These are phyloP conservation scores for Umbilicus rupestris DNA, from an alignment of 164 flowering plant species.

Conservation along the genomic window DNA sequence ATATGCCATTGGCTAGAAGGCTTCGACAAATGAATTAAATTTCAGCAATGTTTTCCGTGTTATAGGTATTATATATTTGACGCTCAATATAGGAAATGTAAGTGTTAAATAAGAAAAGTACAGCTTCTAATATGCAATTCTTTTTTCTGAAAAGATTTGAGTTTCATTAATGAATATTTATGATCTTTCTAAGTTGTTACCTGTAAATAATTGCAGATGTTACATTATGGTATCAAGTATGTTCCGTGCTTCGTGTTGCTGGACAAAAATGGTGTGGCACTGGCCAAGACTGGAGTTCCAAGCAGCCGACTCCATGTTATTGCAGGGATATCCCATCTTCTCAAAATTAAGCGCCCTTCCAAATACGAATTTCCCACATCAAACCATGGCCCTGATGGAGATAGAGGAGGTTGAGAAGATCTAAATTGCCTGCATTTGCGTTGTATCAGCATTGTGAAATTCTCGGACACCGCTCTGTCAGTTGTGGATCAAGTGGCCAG, in stretches of 20 bases:
- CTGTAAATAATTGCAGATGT: constrained; percentile 40
- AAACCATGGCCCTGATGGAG: neutral
- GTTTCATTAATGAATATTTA: neutral
- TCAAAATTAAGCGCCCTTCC: constrained; percentile 41
- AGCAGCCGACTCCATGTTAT: constrained; percentile 62
- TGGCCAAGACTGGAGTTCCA: constrained; percentile 74
- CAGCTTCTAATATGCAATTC: neutral
- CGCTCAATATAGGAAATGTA: neutral
- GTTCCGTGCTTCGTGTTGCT: constrained; percentile 79
- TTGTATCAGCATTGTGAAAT: too few relatives aligned
- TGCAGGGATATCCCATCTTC: constrained; percentile 66
- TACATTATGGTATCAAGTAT: constrained; percentile 62
- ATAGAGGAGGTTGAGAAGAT: neutral
- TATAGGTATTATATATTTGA: neutral
- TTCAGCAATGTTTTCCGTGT: neutral
- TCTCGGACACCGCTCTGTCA: too few relatives aligned
- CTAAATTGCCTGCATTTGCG: neutral
- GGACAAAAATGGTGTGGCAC: constrained; percentile 69
- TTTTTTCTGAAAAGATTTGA: neutral
- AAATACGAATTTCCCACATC: neutral
- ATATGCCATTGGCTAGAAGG: neutral
- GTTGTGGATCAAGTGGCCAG: too few relatives aligned
- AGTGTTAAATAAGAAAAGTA: neutral
- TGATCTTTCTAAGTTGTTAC: neutral
- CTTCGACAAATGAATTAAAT: neutral